Base-by-base conservation (phyloP, 768 basidiomycete species). In the Mycena galericulata region DNA sequence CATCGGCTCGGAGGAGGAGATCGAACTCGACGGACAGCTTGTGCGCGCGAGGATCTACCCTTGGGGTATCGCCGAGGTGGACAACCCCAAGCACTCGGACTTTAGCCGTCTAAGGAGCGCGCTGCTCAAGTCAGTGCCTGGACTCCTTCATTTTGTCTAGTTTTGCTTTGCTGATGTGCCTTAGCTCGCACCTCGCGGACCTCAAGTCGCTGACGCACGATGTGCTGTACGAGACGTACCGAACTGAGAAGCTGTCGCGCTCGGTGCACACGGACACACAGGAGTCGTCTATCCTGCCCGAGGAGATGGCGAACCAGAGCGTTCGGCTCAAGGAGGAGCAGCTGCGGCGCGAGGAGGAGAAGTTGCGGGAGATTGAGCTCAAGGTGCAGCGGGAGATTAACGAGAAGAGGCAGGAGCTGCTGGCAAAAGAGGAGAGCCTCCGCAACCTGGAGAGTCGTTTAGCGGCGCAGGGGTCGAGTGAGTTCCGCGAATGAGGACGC, bases 31-130 rank as follows among this genome's bases (percentile, higher is more conserved):
- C 56, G 98, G 97, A 30, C 90, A 96, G 79, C 90, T 90, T 47
- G 91, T 98, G 71, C 92, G 98, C 67, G 97, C 94, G 43, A 88
- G 98, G 73, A 91, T 96, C 76, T 99, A 99, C 81, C 98, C 98
- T 5, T 99, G 98, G 98, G 98, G 98, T 75, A 87, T 99, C 67
- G 98, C 94, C 56, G 97, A 99, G 78, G 97, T 99, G 68, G 98
- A 99, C 85, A 98, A 99, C 80, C 96, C 96, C n/a, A 93, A 95
- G 79, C 98, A 99, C 83, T 98, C 95, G n/a, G 98, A 99, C 84
- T 99, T 99, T 79, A 94, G 93, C 80, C 86, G 96, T 65, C 88
- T 99, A 67, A 86, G 97, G 73, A 93, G 93, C 70, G 97, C 97
- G 45, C 85, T 99, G 61, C 86, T 99, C 74, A 93, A 93, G 95